Evolutionary conservation across 768 basidiomycete genomes (phyloP), one percentile per base, ranked within the genome.

Genomic region (Leccinum ochraceum): DNA sequence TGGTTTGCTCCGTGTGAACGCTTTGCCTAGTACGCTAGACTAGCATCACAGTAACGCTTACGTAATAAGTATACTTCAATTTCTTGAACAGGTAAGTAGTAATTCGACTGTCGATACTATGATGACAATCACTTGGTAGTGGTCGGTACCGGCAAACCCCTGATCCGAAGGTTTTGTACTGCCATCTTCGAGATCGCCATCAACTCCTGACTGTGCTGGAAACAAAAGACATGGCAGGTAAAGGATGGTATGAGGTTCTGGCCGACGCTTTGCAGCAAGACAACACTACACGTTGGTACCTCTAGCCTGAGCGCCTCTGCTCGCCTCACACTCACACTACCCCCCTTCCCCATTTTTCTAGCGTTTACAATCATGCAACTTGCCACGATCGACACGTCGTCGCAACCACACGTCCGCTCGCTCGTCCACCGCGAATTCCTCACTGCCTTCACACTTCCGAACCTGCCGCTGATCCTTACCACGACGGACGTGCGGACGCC

Each of bases 401-500:
- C 52, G 16, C 64, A 68, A 9, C 87, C 89, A 1, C 85, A 79
- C 58, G 89, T 87, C 46, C 89, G 92, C 64, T 83, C 86, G 4
- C 80, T 81, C 60, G 75, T 89, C 57, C 84, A 89, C 61, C 84
- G 90, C 42, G 75, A 68, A 1, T 85, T 90, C 71, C 63, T 91
- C 44, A 70, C 79, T 9, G 75, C 81, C 2, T 70, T 74, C 6
- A 65, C 71, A 34, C 34, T 34, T 34, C 39, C 39, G 39, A n/a
- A n/a, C 42, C 76, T 83, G 3, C 88, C 90, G 0, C 76, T 94
- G 6, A 71, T 94, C 63, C 66, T 92, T 48, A 77, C 81, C 53
- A 83, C 87, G 13, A 91, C 91, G 53, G 92, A 93, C 75, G 70
- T 87, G 51, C 88, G 92, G 28, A 80, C 86, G 2, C 85, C 86